Conservation (phyloP, 345 rosid genomes). For the Erucastrum elatum region DNA sequence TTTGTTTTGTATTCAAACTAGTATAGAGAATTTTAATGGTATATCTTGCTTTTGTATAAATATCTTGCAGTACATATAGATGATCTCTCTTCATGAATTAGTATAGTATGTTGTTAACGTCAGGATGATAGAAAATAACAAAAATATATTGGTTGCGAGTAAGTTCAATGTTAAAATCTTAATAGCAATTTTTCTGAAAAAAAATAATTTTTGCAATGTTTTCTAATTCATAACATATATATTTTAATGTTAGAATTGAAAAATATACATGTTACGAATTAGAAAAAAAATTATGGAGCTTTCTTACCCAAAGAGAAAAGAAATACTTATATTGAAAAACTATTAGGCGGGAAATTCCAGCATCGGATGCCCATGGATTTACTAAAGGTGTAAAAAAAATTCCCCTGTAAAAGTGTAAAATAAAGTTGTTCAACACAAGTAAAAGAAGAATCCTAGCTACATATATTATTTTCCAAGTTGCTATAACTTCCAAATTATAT, state of each 20-base stretch:
- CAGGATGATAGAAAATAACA: background rate
- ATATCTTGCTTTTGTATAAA: conserved; percentile 8
- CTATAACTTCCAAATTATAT: background rate
- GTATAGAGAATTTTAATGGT: conserved; percentile 1
- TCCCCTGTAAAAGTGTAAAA: conserved; percentile 9
- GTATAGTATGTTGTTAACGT: background rate
- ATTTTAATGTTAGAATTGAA: background rate
- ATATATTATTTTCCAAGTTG: background rate
- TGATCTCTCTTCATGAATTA: background rate
- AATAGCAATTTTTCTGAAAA: background rate
- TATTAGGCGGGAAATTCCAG: conserved; percentile 28
- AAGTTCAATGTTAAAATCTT: background rate
- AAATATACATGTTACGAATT: background rate
- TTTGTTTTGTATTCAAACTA: conserved; percentile 18
- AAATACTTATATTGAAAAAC: background rate
- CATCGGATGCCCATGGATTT: conserved; percentile 24
- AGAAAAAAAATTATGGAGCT: background rate
- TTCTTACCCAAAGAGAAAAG: background rate
- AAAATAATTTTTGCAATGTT: background rate
- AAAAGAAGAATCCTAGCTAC: conserved; percentile 5
- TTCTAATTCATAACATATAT: too few species aligned
- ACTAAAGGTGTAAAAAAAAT: conserved; percentile 14
- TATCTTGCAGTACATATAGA: background rate
- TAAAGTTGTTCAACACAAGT: conserved; percentile 23
- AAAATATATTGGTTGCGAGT: background rate